phyloP scores from a whole-genome alignment of 2,329 filamentous ascomycete genomes.

The Dothideomycetes sp. region DNA sequence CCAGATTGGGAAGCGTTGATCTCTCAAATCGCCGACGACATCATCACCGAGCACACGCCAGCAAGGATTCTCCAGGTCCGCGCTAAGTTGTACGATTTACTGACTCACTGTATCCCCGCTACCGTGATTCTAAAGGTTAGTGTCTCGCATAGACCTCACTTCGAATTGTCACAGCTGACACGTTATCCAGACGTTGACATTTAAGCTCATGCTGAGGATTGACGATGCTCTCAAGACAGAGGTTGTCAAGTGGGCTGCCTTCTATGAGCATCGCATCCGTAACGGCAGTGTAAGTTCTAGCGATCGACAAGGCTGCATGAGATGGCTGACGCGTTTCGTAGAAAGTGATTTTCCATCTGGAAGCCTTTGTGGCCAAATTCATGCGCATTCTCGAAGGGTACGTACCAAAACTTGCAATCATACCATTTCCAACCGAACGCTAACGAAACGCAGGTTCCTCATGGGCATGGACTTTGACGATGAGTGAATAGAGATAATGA shows the following conservation, averaged over 20 bases:
- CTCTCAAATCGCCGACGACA: slow-evolving; percentile 78
- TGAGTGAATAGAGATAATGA: no score
- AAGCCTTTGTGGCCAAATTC: slow-evolving; percentile 97
- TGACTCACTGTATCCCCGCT: slow-evolving; percentile 93
- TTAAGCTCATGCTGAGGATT: slow-evolving; percentile 77
- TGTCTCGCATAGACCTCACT: background rate
- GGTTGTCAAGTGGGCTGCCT: slow-evolving; percentile 90
- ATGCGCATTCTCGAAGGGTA: slow-evolving; percentile 94
- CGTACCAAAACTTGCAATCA: slow-evolving; percentile 13
- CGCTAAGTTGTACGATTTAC: slow-evolving; percentile 88
- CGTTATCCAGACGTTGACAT: slow-evolving; percentile 62
- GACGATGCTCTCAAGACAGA: slow-evolving; percentile 86
- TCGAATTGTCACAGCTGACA: slow-evolving; percentile 4
- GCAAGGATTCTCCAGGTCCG: slow-evolving; percentile 77
- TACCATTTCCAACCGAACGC: background rate
- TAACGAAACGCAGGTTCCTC: slow-evolving; percentile 18
- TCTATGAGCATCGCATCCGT: slow-evolving; percentile 92
- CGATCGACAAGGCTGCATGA: background rate
- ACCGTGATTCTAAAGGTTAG: slow-evolving; percentile 79
- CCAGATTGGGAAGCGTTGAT: slow-evolving; percentile 96
- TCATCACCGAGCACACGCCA: slow-evolving; percentile 87
- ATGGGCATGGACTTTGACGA: slow-evolving; percentile 69
- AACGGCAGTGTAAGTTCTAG: slow-evolving; percentile 52
- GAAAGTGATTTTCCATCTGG: slow-evolving; percentile 96
- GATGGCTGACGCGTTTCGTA: slow-evolving; percentile 12